Evolutionary conservation across 306 rosid species (phyloP), one percentile per base, ranked within the genome.

Genomic region (Crotalaria pallida): DNA sequence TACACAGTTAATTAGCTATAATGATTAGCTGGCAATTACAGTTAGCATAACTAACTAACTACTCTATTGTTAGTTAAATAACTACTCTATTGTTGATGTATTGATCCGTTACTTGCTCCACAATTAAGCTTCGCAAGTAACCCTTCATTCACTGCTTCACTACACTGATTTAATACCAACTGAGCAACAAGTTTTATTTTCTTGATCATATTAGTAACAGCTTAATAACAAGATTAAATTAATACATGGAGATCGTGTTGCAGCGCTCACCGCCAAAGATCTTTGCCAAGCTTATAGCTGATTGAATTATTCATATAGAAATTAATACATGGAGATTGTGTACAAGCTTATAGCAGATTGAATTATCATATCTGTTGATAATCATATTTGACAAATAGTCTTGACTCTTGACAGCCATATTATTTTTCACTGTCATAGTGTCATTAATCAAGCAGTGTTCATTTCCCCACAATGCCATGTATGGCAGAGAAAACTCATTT

Each of bases 391-490:
- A 15, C 43, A 27, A 27, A 57, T 17, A 29, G 23, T 10, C 44
- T 58, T 4, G 31, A 24, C 34, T 9, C 33, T 47, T 33, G 6
- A 43, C n/a, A n/a, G n/a, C n/a, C n/a, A 19, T 8, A 66, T 17
- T 18, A 49, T 36, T 15, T 48, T 10, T 48, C 17, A 0, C 11
- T 9, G 45, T 47, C 18, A 27, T 16, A 0, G 6, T 9, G 45
- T 47, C 18, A 27, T 16, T 47, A 55, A 40, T 16, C 65, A 41
- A 53, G 63, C 86, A 73, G 65, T 84, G 63, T 63, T 27, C 22
- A 45, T 17, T 26, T 33, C 44, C 31, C 43, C 47, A 48, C 23
- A 13, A 18, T 34, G 50, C 27, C 62, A 60, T 22, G 7, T 6
- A 58, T 27, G 43, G 67, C 34, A 34, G 11, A 27, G 15, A 18